Conservation (phyloP, 345 rosid species). For the Alliaria petiolata region DNA sequence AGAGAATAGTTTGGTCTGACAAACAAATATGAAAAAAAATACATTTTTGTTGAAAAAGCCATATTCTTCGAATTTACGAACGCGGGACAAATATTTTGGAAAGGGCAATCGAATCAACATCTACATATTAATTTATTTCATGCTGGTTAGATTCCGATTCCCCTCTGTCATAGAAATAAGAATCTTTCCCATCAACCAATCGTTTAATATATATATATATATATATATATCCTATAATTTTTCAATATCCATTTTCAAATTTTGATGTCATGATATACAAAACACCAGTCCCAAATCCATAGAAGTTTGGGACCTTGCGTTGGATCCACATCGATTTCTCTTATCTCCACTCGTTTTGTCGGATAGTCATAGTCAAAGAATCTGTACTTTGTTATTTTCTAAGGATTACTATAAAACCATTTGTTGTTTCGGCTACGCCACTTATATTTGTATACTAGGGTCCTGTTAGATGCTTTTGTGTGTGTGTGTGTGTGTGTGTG, state of each 20-base stretch:
- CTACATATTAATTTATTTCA: neutral
- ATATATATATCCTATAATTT: neutral
- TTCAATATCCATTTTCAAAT: neutral
- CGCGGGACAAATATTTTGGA: slow-evolving; percentile 26
- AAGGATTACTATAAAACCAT: neutral
- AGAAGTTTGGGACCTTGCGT: slow-evolving; percentile 12
- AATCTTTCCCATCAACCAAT: slow-evolving; percentile 14
- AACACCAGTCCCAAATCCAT: slow-evolving; percentile 9
- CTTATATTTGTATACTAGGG: neutral
- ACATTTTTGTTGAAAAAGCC: slow-evolving; percentile 14
- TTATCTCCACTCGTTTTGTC: slow-evolving; percentile 48
- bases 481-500: too few relatives aligned
- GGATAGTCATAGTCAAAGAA: slow-evolving; percentile 36
- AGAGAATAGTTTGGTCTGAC: slow-evolving; percentile 26
- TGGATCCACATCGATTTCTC: slow-evolving; percentile 43
- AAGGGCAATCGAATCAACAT: slow-evolving; percentile 23
- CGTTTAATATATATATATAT: neutral
- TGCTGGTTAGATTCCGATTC: slow-evolving; percentile 12
- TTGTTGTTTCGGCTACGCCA: neutral
- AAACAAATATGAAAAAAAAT: neutral
- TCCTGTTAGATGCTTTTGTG: neutral
- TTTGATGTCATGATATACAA: slow-evolving; percentile 3
- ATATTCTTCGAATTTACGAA: slow-evolving; percentile 29
- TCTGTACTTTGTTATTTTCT: slow-evolving; percentile 18
- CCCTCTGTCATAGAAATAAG: neutral